These are phyloP conservation scores for Myriosclerotinia duriaeana DNA, from an alignment of 2,329 filamentous ascomycete species.

Conservation along the genomic window DNA sequence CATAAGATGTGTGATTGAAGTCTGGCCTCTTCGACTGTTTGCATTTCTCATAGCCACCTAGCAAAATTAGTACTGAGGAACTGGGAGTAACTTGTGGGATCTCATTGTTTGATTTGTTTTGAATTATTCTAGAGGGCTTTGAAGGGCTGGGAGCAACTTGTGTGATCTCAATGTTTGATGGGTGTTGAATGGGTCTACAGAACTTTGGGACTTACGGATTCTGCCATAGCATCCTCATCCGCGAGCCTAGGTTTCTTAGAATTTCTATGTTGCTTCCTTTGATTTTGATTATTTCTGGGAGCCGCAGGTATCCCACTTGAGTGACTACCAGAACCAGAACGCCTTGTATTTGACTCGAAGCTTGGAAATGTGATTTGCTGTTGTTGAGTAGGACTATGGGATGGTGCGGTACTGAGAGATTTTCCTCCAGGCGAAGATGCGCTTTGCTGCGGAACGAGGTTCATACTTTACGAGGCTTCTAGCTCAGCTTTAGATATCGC, in stretches of 20 bases:
- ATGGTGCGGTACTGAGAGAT: conserved; percentile 37
- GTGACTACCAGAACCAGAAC: conserved; percentile 34
- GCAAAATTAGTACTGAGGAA: conserved; percentile 24
- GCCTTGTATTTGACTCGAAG: conserved; percentile 37
- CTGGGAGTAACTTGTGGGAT: background rate
- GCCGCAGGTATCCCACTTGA: conserved; percentile 40
- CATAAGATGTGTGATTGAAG: conserved; percentile 94
- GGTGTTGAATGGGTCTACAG: no score
- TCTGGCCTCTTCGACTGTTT: conserved; percentile 81
- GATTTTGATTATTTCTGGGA: conserved; percentile 72
- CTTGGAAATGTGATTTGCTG: conserved; percentile 36
- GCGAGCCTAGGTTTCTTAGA: conserved; percentile 71
- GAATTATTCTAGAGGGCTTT: no score
- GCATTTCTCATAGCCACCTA: conserved; percentile 57
- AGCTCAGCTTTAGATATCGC: no score
- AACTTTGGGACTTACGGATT: conserved; percentile 56
- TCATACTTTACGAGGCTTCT: conserved; percentile 32
- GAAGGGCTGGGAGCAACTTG: no score
- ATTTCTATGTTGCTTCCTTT: conserved; percentile 79
- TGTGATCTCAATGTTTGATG: no score
- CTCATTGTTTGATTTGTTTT: no score
- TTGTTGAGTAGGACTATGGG: conserved; percentile 36
- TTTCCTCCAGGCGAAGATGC: conserved; percentile 39
- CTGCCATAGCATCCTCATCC: conserved; percentile 85
- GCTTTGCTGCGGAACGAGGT: conserved; percentile 37